Evolutionary conservation across 2,329 filamentous ascomycete species (phyloP).

Genomic region (Simplicillium aogashimaense): DNA sequence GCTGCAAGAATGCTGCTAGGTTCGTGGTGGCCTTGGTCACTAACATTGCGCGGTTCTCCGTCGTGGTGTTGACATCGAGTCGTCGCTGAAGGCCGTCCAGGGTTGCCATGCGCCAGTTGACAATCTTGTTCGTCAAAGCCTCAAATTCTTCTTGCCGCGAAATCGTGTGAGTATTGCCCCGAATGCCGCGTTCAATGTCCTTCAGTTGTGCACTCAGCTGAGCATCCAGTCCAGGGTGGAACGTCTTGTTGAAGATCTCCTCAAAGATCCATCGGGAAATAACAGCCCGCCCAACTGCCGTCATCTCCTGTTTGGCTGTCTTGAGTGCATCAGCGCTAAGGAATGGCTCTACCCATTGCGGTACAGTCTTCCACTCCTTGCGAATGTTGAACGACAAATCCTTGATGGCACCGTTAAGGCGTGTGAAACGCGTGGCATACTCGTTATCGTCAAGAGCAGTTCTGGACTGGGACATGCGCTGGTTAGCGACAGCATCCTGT

Average conservation of each 20-base stretch:
- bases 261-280: conserved; percentile 87
- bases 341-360: conserved; percentile 66
- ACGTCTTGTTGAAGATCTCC: conserved; percentile 82
- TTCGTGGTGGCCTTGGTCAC: conserved; percentile 60
- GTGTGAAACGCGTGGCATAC: conserved; percentile 79
- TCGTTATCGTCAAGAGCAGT: conserved; percentile 94
- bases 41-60: conserved; percentile 57
- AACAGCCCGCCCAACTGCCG: conserved; percentile 78
- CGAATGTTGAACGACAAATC: conserved; percentile 93
- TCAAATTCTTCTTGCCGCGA: conserved; percentile 82
- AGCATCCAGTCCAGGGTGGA: conserved; percentile 79
- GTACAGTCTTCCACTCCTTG: conserved; percentile 82
- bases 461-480: conserved; percentile 86
- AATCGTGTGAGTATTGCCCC: conserved; percentile 62
- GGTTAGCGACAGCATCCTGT: conserved; percentile 95
- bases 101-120: conserved; percentile 89
- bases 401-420: conserved; percentile 86
- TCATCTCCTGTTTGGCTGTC: conserved; percentile 96
- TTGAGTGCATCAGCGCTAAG: conserved; percentile 79
- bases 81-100: conserved; percentile 75
- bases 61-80: conserved; percentile 55
- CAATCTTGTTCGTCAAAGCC: conserved; percentile 74
- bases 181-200: conserved; percentile 77
- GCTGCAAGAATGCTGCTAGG: conserved; percentile 59
- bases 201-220: conserved; percentile 72